Base-by-base conservation (phyloP, 345 rosid genomes). In the Cardamine chenopodiifolia region DNA sequence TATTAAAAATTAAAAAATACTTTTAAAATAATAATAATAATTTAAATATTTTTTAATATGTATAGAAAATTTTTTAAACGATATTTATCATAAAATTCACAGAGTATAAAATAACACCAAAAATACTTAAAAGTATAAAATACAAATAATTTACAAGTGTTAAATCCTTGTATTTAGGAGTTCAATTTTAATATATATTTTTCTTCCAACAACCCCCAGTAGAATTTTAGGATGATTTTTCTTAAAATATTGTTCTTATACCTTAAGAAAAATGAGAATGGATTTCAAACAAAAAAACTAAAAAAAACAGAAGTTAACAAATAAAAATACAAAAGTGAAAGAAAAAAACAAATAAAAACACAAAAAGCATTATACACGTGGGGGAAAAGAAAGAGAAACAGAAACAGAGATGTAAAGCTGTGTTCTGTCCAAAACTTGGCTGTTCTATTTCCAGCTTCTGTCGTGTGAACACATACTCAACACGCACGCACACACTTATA, bases 321-420 rank as follows among this genome's bases (percentile, higher is more conserved):
- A 14, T 42, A 42, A 15, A 42, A n/a, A n/a, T n/a, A n/a, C n/a
- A n/a, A n/a, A n/a, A n/a, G n/a, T n/a, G n/a, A n/a, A n/a, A n/a
- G n/a, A n/a, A n/a, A n/a, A n/a, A n/a, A 42, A 42, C 25, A 53
- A 68, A 53, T 48, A 40, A 5, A 56, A 44, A 11, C 19, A 56
- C 8, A 58, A 13, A 34, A 22, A 37, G 4, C 76, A 50, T 72
- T 62, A 37, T 35, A 72, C 53, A 62, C 69, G 68, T 72, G 69
- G 20, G 19, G 7, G 12, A 25, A 5, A 61, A 6, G n/a, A 14
- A 17, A 9, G 44, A 32, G 18, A 23, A 2, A 32, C 5, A 22
- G 23, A 70, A 32, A 44, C 29, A 58, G 17, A 71, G 37, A 71
- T 48, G 49, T 47, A 4, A 58, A 58, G 34, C 11, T 70, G 35